Evolutionary conservation across 2,329 filamentous ascomycete genomes (phyloP).

Genomic region (Mariannaea sp.): DNA sequence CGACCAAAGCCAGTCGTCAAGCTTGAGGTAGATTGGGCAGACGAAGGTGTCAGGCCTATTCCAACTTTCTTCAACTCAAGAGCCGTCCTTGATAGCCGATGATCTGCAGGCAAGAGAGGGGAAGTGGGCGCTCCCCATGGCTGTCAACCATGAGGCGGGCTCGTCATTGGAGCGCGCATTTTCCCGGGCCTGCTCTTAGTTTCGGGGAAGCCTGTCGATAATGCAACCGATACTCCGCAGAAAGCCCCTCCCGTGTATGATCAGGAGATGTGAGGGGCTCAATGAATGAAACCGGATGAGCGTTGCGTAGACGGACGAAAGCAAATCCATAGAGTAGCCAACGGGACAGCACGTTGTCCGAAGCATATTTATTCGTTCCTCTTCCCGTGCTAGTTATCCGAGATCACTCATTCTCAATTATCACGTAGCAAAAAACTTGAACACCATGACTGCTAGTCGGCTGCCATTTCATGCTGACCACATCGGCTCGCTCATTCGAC

Average conservation of each 20-base stretch:
- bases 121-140: conserved; percentile 27
- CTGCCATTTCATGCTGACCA: conserved; percentile 73
- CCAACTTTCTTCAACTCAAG: conserved; percentile 27
- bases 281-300: neutral
- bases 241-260: neutral
- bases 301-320: no score
- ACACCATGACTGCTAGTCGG: conserved; percentile 34
- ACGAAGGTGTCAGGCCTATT: neutral
- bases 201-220: conserved; percentile 17
- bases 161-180: conserved; percentile 30
- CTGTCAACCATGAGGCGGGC: conserved; percentile 19
- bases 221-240: conserved; percentile 13
- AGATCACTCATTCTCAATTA: neutral
- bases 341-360: no score
- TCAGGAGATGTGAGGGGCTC: neutral
- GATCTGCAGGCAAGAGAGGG: conserved; percentile 35
- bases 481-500: conserved; percentile 71
- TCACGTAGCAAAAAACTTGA: neutral
- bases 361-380: no score
- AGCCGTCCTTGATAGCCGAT: conserved; percentile 37
- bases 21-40: no score
- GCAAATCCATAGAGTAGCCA: conserved; percentile 7
- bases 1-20: no score
- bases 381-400: neutral
- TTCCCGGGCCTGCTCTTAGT: conserved; percentile 16